Conservation (phyloP, 2,329 filamentous ascomycete genomes). For the Paracoccidioides brasiliensis region DNA sequence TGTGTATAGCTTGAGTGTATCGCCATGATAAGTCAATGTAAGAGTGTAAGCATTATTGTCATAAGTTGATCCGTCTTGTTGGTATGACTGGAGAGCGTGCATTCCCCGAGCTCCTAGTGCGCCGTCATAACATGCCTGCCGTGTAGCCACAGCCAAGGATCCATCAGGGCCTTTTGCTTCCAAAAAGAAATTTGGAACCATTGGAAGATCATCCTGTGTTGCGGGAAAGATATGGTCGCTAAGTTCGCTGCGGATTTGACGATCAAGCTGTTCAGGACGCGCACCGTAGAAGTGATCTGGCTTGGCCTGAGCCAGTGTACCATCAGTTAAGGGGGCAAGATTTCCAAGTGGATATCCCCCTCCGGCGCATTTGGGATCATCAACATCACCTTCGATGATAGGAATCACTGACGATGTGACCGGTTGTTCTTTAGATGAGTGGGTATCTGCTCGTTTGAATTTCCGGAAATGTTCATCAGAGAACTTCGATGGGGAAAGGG, state of each 20-base stretch:
- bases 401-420: neutral
- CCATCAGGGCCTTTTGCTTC: conserved; percentile 27
- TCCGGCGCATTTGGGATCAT: too few species aligned
- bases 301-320: too few species aligned
- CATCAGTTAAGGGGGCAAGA: too few species aligned
- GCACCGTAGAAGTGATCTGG: too few species aligned
- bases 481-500: conserved; percentile 27
- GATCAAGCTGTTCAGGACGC: too few species aligned
- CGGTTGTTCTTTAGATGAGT: conserved; percentile 18
- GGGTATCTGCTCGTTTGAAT: conserved; percentile 18
- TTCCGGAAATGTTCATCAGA: conserved; percentile 17
- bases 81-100: conserved; percentile 27
- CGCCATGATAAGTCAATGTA: conserved; percentile 13
- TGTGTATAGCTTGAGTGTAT: conserved; percentile 7
- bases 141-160: conserved; percentile 16
- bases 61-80: conserved; percentile 19
- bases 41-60: conserved; percentile 30
- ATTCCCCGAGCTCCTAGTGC: conserved; percentile 28
- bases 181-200: conserved; percentile 32
- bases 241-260: neutral
- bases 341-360: too few species aligned
- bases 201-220: conserved; percentile 14
- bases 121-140: conserved; percentile 28
- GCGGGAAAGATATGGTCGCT: neutral
- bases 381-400: too few species aligned